Conservation (phyloP, 2,329 filamentous ascomycete species). For the Phoma sp. region DNA sequence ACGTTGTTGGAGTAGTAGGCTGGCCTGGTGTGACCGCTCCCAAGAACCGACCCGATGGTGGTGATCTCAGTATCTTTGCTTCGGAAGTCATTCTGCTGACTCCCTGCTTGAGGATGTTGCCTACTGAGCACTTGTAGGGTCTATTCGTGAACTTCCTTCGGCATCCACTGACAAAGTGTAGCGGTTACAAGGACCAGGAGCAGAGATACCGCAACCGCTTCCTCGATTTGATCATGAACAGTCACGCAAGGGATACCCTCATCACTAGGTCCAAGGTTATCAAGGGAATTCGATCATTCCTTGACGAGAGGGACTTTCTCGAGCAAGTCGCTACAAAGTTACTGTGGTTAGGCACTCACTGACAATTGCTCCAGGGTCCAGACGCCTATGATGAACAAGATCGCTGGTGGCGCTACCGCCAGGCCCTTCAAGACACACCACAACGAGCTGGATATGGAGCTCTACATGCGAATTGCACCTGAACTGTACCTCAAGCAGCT, state of each 20-base stretch:
- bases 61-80: constrained; percentile 93
- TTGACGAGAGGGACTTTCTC: too few species aligned
- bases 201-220: constrained; percentile 92
- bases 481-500: constrained; percentile 97
- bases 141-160: too few species aligned
- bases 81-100: constrained; percentile 83
- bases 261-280: too few species aligned
- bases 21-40: constrained; percentile 86
- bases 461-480: constrained; percentile 93
- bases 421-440: constrained; percentile 95
- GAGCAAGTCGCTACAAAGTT: too few species aligned
- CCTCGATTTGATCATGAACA: constrained; percentile 97
- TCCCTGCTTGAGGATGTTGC: constrained; percentile 89
- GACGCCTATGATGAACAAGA: constrained; percentile 94
- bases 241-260: constrained; percentile 81
- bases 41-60: constrained; percentile 66
- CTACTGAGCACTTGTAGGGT: constrained; percentile 61
- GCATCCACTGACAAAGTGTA: neutral
- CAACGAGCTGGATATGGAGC: constrained; percentile 92
- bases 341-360: too few species aligned
- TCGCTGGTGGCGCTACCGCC: constrained; percentile 93
- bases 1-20: constrained; percentile 87
- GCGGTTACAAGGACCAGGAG: constrained; percentile 92
- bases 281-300: too few species aligned
- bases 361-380: too few species aligned